Base-by-base conservation (phyloP, 2,329 filamentous ascomycete genomes). In the Tolypocladium endophyticum region DNA sequence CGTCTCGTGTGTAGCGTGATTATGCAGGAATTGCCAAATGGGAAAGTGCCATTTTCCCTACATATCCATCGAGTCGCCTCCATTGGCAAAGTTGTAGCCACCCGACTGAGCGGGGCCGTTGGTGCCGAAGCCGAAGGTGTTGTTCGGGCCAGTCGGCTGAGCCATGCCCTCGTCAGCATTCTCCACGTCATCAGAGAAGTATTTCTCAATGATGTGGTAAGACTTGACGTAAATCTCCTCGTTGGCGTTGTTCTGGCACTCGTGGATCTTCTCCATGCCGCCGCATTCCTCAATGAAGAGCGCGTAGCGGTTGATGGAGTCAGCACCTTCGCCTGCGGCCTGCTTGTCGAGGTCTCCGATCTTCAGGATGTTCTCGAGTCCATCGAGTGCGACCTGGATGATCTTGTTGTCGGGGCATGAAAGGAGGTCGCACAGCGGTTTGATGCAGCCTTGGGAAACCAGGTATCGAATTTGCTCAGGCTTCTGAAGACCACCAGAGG, bases 171-270 rank as follows among this genome's bases (percentile, higher is more conserved):
- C 90, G 63, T 92, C 90, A 67, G 92, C 92, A 69, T 92, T 92
- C 72, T 96, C 94, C 59, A 97, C 94, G 67, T 99, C 94, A 70
- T 99, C 94, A 0, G 92, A 97, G 81, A 99, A 99, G 84, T 99
- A 99, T 81, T 97, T 97, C 83, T 99, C 94, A 67, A 99, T 99
- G 77, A 99, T 99, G 84, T 96, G 97, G 84, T 97, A 99, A 0
- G 94, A 94, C 86, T 99, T 99, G 93, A 99, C 97, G 83, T 99
- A 99, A 69, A 99, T 99, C 79, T 99, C 94, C 79, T 99, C 94
- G 78, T 99, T 99, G 80, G 93, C 93, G 71, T 99, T 99, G 81
- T 95, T 97, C 82, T 99, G 94, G 85, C 94, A 97, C 69, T 97
- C 93, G 79, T 99, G 94, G 68, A 99, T 97, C 87, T 97, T 97